Percentiles rank a stretch among this genome's conserved stretches.
These are phyloP conservation scores for Penicillium sp. DNA, from an alignment of 2,329 filamentous ascomycete species.

Conservation along the genomic window DNA sequence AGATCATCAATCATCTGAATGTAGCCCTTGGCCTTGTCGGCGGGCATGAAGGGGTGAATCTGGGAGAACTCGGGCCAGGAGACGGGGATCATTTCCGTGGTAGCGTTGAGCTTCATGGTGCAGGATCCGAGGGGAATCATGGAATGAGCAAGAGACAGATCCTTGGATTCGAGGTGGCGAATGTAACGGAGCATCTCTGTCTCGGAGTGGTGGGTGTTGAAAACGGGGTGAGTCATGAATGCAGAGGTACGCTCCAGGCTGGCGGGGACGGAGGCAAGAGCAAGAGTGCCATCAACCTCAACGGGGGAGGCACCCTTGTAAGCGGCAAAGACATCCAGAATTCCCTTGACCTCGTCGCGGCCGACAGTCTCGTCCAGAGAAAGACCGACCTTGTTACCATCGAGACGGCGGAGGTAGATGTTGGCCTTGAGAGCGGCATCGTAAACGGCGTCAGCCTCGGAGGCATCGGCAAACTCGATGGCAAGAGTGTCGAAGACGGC, in stretches of 20 bases:
- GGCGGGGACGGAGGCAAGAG: constrained; percentile 50
- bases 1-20: constrained; percentile 70
- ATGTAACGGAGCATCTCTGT: constrained; percentile 94
- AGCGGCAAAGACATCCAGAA: constrained; percentile 60
- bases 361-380: constrained; percentile 77
- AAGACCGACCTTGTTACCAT: constrained; percentile 66
- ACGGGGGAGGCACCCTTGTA: constrained; percentile 42
- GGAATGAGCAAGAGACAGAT: constrained; percentile 89
- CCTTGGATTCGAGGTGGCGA: constrained; percentile 88
- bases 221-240: constrained; percentile 87
- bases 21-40: constrained; percentile 69
- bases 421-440: constrained; percentile 55
- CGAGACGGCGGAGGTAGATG: constrained; percentile 67
- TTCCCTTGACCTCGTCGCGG: constrained; percentile 58
- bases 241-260: constrained; percentile 70
- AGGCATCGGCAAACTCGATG: constrained; percentile 59
- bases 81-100: constrained; percentile 88
- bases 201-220: constrained; percentile 94
- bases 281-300: constrained; percentile 40
- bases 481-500: constrained; percentile 81
- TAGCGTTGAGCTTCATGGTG: constrained; percentile 97
- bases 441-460: constrained; percentile 57
- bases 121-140: constrained; percentile 98
- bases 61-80: constrained; percentile 75
- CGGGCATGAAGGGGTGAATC: constrained; percentile 78